These are phyloP conservation scores for Rhizophagus sp. DNA, from an alignment of 192 early-diverging fungal genomes.

Conservation along the genomic window DNA sequence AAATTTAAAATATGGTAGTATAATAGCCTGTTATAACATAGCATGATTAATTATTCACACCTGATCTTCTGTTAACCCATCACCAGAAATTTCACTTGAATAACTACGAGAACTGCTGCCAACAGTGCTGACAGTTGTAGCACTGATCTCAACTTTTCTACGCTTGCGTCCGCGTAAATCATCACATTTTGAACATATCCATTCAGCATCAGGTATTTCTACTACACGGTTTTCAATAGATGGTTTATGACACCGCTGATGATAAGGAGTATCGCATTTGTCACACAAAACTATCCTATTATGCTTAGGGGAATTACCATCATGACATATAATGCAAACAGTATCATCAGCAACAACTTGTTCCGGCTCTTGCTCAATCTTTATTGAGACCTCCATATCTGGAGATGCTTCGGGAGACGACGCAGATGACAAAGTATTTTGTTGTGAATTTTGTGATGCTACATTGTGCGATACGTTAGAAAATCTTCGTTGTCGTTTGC, in stretches of 20 bases:
- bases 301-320: slow-evolving; percentile 34
- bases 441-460: background rate
- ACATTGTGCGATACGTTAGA: background rate
- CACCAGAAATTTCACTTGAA: slow-evolving; percentile 21
- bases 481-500: background rate
- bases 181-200: slow-evolving; percentile 34
- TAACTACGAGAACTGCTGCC: background rate
- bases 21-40: too few relatives aligned
- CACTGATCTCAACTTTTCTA: slow-evolving; percentile 16
- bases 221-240: slow-evolving; percentile 30
- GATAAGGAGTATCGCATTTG: slow-evolving; percentile 36
- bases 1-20: background rate
- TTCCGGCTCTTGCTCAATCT: background rate
- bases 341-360: slow-evolving; percentile 14
- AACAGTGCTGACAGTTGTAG: background rate
- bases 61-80: slow-evolving; percentile 18
- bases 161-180: background rate
- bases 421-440: background rate
- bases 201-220: slow-evolving; percentile 30
- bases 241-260: slow-evolving; percentile 39
- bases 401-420: background rate
- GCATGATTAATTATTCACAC: background rate
- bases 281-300: slow-evolving; percentile 41
- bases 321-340: slow-evolving; percentile 34
- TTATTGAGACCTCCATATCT: background rate